Percentiles rank a stretch among this genome's conserved stretches.
Conservation (phyloP, 805 yeast genomes). For the Candida maltosa region DNA sequence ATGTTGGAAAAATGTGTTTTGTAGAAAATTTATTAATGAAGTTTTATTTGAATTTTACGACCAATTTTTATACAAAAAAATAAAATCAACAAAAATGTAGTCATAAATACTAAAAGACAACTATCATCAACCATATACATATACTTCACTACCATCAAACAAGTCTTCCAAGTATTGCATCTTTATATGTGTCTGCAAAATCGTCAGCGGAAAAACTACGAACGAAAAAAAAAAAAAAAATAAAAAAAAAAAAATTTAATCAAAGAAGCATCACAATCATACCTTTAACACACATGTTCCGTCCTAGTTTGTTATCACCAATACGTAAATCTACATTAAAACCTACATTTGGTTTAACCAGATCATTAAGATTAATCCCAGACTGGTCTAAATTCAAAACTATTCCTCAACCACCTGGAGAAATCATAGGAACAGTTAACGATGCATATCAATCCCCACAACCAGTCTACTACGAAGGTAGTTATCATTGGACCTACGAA, state of each 20-base stretch:
- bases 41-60: background rate
- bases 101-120: background rate
- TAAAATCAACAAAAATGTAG: background rate
- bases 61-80: background rate
- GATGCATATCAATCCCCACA: slow-evolving; percentile 77
- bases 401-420: slow-evolving; percentile 83
- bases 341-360: background rate
- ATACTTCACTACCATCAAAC: too few relatives aligned
- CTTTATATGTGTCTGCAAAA: too few relatives aligned
- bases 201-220: background rate
- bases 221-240: slow-evolving; percentile 1
- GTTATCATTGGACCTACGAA: slow-evolving; percentile 93
- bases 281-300: background rate
- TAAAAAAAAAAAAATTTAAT: background rate
- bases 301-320: background rate
- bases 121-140: too few relatives aligned
- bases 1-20: too few relatives aligned
- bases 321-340: background rate
- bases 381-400: slow-evolving; percentile 48
- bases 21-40: too few relatives aligned
- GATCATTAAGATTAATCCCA: slow-evolving; percentile 30
- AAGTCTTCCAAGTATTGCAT: too few relatives aligned
- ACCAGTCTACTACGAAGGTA: slow-evolving; percentile 67
- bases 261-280: background rate
- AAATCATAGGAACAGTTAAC: slow-evolving; percentile 88